Evolutionary conservation across 305 asterid species (phyloP).

Genomic region (Fraxinus nigra): DNA sequence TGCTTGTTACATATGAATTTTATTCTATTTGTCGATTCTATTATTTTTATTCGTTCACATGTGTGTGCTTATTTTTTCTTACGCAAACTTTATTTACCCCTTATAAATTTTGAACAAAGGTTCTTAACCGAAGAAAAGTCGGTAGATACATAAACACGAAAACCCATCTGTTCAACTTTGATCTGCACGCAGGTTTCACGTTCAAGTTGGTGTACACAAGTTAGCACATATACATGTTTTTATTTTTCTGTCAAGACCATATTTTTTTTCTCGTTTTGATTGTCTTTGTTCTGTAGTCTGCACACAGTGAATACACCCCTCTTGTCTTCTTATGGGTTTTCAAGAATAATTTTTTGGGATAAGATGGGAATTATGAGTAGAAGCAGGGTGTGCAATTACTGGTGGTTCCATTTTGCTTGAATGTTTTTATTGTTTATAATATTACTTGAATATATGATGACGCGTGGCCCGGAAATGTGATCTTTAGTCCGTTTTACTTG

Average conservation of each 20-base stretch:
- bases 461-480: not conserved
- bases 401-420: not conserved
- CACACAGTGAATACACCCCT: not conserved
- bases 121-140: not conserved
- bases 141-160: not conserved
- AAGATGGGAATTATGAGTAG: not conserved
- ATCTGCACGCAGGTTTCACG: not conserved
- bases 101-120: not conserved
- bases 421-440: not conserved
- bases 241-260: not conserved
- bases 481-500: not conserved
- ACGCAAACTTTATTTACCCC: not conserved
- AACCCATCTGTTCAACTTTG: not conserved
- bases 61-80: not conserved
- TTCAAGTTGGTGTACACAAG: not conserved
- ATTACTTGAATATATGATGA: not conserved
- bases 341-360: not conserved
- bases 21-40: not conserved
- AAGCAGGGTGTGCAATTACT: not conserved
- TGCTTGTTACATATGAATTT: not conserved
- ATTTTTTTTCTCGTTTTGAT: not conserved
- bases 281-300: not conserved
- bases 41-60: not conserved
- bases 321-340: not conserved
- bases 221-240: not conserved